Percentiles rank a stretch among this genome's conserved stretches.
phyloP scores from a whole-genome alignment of 129 eudicot species.

The Calendula officinalis region DNA sequence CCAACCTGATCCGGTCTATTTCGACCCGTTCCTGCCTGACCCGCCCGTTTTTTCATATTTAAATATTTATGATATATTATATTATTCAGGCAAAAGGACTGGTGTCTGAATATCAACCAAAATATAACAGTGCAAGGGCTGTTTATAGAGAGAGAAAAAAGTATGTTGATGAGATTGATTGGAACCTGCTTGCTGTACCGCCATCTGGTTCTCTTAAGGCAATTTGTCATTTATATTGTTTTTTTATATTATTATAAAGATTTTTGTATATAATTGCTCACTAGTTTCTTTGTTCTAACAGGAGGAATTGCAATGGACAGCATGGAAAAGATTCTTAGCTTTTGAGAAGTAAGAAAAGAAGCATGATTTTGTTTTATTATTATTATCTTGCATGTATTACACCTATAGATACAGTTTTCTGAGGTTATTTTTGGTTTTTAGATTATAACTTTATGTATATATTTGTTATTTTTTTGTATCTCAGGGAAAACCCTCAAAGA shows the following conservation, averaged over 20 bases:
- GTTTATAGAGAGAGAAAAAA: constrained; percentile 96
- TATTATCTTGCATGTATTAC: constrained; percentile 17
- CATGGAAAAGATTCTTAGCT: constrained; percentile 81
- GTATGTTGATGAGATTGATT: constrained; percentile 90
- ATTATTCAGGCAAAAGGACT: constrained; percentile 89
- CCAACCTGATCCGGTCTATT: neutral
- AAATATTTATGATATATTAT: constrained; percentile 18
- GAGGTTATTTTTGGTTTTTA: neutral
- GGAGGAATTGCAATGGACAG: constrained; percentile 96
- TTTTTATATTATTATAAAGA: neutral
- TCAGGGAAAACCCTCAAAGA: constrained; percentile 98
- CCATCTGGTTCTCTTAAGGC: constrained; percentile 93
- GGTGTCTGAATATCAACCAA: constrained; percentile 90
- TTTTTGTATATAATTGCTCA: constrained; percentile 5
- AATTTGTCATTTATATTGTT: constrained; percentile 9
- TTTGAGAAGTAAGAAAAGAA: constrained; percentile 81
- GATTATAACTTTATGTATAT: neutral
- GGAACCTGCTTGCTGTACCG: constrained; percentile 98
- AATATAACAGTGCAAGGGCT: constrained; percentile 98
- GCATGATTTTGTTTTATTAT: neutral
- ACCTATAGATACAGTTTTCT: constrained; percentile 4
- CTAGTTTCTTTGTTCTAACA: constrained; percentile 37
- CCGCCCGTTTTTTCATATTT: neutral
- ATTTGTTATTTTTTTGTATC: constrained; percentile 14
- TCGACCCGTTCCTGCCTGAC: neutral